Evolutionary conservation across 495 filamentous ascomycete genomes (phyloP).

Genomic region (Amphirosellinia nigrospora): DNA sequence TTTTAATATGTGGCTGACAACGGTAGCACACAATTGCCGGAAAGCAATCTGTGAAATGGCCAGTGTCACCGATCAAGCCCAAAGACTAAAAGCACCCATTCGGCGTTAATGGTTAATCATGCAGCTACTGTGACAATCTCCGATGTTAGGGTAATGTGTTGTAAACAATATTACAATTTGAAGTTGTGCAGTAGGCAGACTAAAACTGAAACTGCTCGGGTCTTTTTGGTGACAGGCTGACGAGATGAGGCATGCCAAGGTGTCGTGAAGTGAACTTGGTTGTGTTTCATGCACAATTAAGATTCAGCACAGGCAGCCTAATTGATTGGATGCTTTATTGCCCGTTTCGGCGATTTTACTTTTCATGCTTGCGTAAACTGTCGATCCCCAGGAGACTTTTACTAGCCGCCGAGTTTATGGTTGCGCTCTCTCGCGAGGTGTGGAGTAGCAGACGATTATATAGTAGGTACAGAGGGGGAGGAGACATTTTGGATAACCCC

Average conservation of each 20-base stretch:
- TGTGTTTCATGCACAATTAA: neutral
- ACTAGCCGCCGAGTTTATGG: too few relatives aligned
- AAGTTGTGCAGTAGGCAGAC: neutral
- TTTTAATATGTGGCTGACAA: neutral
- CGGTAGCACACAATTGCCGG: neutral
- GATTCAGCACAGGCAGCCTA: neutral
- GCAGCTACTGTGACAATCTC: neutral
- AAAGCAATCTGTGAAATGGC: neutral
- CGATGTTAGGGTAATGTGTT: neutral
- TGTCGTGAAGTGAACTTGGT: slow-evolving; percentile 13
- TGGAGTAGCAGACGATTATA: too few relatives aligned
- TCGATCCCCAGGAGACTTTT: neutral
- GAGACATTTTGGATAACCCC: too few relatives aligned
- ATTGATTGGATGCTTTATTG: neutral
- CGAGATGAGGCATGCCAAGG: neutral
- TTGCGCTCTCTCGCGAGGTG: neutral
- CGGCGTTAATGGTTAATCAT: neutral
- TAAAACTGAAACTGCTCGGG: neutral
- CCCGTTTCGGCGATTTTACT: neutral
- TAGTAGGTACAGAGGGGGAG: too few relatives aligned
- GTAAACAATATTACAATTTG: neutral
- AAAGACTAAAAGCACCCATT: neutral
- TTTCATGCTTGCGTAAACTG: neutral
- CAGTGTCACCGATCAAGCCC: neutral
- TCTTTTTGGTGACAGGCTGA: neutral